Evolutionary conservation across 176 grass and related monocot genomes (phyloP).

Genomic region (Oryza glumipatula): DNA sequence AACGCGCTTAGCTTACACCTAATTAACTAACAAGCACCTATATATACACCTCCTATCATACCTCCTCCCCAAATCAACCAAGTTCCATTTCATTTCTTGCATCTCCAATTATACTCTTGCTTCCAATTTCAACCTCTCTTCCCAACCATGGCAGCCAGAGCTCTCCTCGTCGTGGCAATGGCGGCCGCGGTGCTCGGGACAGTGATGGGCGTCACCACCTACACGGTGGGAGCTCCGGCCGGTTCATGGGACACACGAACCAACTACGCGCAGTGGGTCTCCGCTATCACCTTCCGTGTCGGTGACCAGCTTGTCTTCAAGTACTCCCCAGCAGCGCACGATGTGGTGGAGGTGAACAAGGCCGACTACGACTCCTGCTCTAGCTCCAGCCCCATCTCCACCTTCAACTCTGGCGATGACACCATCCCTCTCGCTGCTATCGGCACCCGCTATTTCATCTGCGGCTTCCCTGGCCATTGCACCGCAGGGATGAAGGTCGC

Average conservation of each 20-base stretch:
- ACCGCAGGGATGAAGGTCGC: constrained; percentile 45
- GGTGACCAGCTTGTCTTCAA: constrained; percentile 32
- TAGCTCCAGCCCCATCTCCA: background rate
- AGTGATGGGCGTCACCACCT: constrained; percentile 7
- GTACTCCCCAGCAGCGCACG: constrained; percentile 35
- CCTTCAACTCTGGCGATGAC: background rate
- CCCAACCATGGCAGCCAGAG: background rate
- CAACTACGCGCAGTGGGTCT: constrained; percentile 19
- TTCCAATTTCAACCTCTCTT: background rate
- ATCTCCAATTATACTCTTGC: background rate
- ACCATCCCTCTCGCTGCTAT: background rate
- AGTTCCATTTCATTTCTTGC: no score
- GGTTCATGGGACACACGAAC: constrained; percentile 20
- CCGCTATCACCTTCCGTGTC: background rate
- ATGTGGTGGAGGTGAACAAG: constrained; percentile 45
- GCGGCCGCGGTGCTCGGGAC: background rate
- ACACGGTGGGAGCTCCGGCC: constrained; percentile 13
- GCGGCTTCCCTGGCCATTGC: constrained; percentile 54
- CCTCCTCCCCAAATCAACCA: background rate
- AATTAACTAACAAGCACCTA: background rate
- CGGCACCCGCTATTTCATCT: constrained; percentile 48
- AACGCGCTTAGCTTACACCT: constrained; percentile 8
- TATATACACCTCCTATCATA: background rate
- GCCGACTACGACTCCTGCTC: constrained; percentile 29
- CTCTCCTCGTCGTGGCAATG: background rate